Percentiles rank a stretch among this genome's conserved stretches.
Evolutionary conservation across 208 protist species (phyloP).

Genomic region (Trichomonas vaginalis): DNA sequence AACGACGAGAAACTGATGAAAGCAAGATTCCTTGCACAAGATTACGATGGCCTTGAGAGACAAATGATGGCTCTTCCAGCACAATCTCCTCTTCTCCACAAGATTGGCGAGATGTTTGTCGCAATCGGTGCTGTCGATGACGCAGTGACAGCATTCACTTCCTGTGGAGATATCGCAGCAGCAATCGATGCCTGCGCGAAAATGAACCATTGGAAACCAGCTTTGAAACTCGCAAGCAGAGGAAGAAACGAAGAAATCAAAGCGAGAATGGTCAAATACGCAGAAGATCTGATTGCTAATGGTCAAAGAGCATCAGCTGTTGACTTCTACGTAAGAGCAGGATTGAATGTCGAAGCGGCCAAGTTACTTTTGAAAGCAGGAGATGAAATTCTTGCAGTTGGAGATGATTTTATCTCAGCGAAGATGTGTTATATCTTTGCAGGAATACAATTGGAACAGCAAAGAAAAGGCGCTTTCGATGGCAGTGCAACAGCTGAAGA

Average conservation of each 20-base stretch:
- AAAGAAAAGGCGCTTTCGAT: neutral
- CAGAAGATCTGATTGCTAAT: neutral
- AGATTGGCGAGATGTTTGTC: neutral
- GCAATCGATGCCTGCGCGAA: neutral
- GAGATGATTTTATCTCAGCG: neutral
- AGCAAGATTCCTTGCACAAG: neutral
- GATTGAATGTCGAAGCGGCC: neutral
- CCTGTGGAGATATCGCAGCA: neutral
- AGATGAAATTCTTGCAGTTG: neutral
- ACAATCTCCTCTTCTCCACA: neutral
- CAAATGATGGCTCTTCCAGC: neutral
- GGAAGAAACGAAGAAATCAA: neutral
- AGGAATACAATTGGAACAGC: neutral
- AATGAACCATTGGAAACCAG: neutral
- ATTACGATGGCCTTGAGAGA: neutral
- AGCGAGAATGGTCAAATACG: neutral
- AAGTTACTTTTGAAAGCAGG: neutral
- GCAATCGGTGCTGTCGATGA: neutral
- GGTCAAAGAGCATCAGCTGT: neutral
- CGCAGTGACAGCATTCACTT: neutral
- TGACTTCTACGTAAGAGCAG: neutral
- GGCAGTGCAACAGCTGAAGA: neutral
- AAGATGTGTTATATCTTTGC: conserved; percentile 8
- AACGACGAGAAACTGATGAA: neutral
- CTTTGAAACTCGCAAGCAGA: neutral